A percentile compares a stretch with the other conserved stretches of the same genome.
phyloP scores from a whole-genome alignment of 352 stramenopile genomes.

The Thraustochytrium sp. region DNA sequence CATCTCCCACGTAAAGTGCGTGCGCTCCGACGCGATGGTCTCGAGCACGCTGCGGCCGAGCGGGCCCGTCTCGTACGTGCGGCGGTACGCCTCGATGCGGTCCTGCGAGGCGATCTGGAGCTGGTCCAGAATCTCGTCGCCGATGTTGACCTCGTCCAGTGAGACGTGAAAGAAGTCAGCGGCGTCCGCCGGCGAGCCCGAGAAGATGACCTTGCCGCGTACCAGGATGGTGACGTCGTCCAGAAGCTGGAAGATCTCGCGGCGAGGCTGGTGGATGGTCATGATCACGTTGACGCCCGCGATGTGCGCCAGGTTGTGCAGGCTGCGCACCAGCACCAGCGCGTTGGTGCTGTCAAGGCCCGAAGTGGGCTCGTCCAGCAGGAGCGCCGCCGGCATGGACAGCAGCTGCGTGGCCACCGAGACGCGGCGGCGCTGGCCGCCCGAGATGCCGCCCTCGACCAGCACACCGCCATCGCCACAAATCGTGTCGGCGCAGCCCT shows the following conservation, averaged over 20 bases:
- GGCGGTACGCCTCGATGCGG: neutral
- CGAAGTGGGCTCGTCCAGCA: slow-evolving; percentile 76
- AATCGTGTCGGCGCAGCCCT: slow-evolving; percentile 29
- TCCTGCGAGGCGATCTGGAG: neutral
- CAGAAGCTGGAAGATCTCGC: slow-evolving; percentile 39
- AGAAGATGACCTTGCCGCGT: neutral
- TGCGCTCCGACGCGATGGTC: neutral
- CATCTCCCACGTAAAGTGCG: neutral
- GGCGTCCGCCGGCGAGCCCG: neutral
- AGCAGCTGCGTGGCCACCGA: slow-evolving; percentile 78
- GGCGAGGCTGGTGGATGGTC: slow-evolving; percentile 43
- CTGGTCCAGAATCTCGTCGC: slow-evolving; percentile 32
- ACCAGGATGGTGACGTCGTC: slow-evolving; percentile 34
- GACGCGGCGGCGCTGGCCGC: slow-evolving; percentile 71
- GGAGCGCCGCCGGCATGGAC: slow-evolving; percentile 63
- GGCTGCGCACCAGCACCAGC: slow-evolving; percentile 63
- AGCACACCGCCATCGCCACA: slow-evolving; percentile 40
- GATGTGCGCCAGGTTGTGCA: slow-evolving; percentile 59
- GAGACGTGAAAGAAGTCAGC: slow-evolving; percentile 27
- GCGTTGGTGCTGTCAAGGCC: slow-evolving; percentile 70
- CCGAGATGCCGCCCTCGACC: slow-evolving; percentile 62
- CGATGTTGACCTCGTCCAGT: slow-evolving; percentile 37
- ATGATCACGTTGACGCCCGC: slow-evolving; percentile 37
- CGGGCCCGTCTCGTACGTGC: neutral
- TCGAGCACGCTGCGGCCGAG: neutral